Evolutionary conservation across 2,329 filamentous ascomycete species (phyloP).

Genomic region (Verticillium alfalfae): DNA sequence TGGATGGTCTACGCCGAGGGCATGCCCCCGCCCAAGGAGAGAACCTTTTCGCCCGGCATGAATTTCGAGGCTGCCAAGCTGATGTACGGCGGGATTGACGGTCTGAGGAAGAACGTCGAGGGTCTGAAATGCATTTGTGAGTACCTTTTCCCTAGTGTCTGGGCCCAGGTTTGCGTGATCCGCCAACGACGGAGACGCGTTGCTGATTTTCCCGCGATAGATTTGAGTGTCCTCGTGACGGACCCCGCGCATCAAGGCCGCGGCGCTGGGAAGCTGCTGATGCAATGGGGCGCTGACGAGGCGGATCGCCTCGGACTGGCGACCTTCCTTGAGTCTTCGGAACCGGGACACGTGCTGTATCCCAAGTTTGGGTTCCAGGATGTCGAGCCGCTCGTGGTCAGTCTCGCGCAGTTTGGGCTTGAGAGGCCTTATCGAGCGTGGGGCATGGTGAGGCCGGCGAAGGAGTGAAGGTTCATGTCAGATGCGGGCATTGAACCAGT

Average conservation of each 20-base stretch:
- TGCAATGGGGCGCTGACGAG: conserved; percentile 27
- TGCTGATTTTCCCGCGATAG: conserved; percentile 11
- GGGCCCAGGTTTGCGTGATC: neutral
- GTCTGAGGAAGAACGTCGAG: conserved; percentile 21
- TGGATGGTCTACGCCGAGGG: conserved; percentile 25
- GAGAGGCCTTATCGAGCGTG: conserved; percentile 4
- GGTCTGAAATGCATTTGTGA: conserved; percentile 28
- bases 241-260: conserved; percentile 27
- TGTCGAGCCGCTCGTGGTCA: conserved; percentile 11
- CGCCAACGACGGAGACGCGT: no score
- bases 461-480: neutral
- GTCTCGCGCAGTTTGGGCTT: conserved; percentile 6
- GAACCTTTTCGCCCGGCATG: conserved; percentile 19
- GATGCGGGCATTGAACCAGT: no score
- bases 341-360: conserved; percentile 24
- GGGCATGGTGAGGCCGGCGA: conserved; percentile 11
- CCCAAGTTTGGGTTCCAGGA: conserved; percentile 27
- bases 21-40: conserved; percentile 14
- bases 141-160: conserved; percentile 7
- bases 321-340: conserved; percentile 28
- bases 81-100: conserved; percentile 23
- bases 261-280: conserved; percentile 25
- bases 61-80: conserved; percentile 25
- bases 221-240: conserved; percentile 31
- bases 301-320: conserved; percentile 28